phyloP scores from a whole-genome alignment of 108 stramenopile genomes.

The Poteriospumella lacustris region DNA sequence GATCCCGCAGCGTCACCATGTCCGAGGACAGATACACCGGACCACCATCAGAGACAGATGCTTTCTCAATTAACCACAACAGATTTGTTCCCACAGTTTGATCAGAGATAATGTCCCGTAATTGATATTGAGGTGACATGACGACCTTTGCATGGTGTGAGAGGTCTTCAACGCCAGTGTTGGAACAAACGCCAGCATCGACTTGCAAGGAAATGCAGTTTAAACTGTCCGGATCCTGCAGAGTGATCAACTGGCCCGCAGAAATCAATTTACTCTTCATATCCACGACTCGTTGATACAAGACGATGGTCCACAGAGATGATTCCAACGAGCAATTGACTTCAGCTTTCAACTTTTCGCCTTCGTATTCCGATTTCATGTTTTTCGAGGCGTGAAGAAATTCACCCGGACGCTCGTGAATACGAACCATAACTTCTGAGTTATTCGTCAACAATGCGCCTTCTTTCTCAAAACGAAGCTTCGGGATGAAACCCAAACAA shows the following conservation, averaged over 20 bases:
- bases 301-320: background rate
- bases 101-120: no score
- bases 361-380: background rate
- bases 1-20: background rate
- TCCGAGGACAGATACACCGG: background rate
- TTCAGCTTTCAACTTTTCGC: constrained; percentile 6
- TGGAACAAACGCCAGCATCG: background rate
- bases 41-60: background rate
- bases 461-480: background rate
- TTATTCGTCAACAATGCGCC: background rate
- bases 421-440: background rate
- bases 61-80: constrained; percentile 7
- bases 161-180: no score
- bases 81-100: constrained; percentile 20
- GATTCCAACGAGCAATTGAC: constrained; percentile 23
- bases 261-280: background rate
- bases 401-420: constrained; percentile 23
- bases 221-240: constrained; percentile 29
- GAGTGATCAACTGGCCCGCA: constrained; percentile 20
- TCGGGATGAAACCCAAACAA: constrained; percentile 7
- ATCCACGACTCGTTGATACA: constrained; percentile 10
- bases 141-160: background rate
- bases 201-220: background rate
- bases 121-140: background rate
- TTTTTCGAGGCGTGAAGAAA: constrained; percentile 12